A percentile compares a stretch with the other conserved stretches of the same genome.
Evolutionary conservation across 805 yeast genomes (phyloP).

Genomic region (Lipomyces japonicus): DNA sequence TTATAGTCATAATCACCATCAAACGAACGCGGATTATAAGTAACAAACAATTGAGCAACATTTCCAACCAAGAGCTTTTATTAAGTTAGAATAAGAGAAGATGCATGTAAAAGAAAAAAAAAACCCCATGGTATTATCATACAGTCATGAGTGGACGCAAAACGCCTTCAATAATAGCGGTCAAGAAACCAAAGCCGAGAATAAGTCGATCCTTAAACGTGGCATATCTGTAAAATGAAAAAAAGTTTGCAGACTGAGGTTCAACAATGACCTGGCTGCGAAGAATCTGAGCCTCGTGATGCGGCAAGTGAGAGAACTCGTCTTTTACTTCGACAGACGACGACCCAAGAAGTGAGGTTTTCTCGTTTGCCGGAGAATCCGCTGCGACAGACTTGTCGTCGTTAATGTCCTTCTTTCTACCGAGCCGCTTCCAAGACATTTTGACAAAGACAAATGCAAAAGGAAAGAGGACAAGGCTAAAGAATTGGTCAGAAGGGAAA

Average conservation of each 20-base stretch:
- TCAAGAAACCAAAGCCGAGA: slow-evolving; percentile 23
- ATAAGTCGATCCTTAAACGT: slow-evolving; percentile 7
- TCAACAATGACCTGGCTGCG: slow-evolving; percentile 34
- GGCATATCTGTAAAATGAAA: slow-evolving; percentile 37
- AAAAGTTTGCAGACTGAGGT: slow-evolving; percentile 30
- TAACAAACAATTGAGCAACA: slow-evolving; percentile 18
- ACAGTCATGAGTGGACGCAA: slow-evolving; percentile 36
- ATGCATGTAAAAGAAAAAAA: too few species aligned
- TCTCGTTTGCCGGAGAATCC: too few species aligned
- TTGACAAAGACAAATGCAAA: too few species aligned
- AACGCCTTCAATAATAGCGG: slow-evolving; percentile 40
- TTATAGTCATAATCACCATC: background rate
- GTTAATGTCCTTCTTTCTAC: too few species aligned
- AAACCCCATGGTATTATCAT: too few species aligned
- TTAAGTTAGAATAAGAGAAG: too few species aligned
- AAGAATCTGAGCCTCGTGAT: slow-evolving; percentile 36
- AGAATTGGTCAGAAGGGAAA: too few species aligned
- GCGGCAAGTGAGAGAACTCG: slow-evolving; percentile 31
- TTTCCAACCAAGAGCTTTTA: slow-evolving; percentile 19
- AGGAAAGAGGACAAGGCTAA: too few species aligned
- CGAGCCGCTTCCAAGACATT: too few species aligned
- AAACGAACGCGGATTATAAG: slow-evolving; percentile 34
- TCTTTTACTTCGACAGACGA: background rate
- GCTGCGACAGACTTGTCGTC: too few species aligned
- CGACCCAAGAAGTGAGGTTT: too few species aligned